Base-by-base conservation (phyloP, 2,329 filamentous ascomycete genomes). In the Exserohilum rostratum region DNA sequence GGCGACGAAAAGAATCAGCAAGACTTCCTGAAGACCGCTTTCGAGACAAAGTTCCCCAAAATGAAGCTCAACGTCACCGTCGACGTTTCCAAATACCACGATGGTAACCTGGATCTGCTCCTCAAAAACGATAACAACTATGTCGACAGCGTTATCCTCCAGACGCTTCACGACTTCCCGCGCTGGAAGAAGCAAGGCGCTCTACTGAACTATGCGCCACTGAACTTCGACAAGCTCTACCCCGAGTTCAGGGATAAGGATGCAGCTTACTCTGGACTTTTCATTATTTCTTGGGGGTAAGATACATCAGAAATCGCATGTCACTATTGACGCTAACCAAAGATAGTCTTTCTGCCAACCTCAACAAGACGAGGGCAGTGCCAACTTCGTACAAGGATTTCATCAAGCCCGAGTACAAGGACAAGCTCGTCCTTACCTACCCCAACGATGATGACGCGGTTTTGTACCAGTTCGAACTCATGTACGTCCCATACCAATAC, bases 361-460 rank as follows among this genome's bases (percentile, higher is more conserved):
- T 72, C 57, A 65, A 78, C 1, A 73, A 74, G 10, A 60, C 55
- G 1, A 58, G 57, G 15, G 58, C 66, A 0, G 53, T 74, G 0
- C 76, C 76, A 0, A 71, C 67, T 3, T 74, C 77, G 10, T 85
- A 74, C 47, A 59, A 70, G 0, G 79, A 83, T 54, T 79, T 76
- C 49, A 66, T 81, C 2, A 72, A 77, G 6, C 81, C 82, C 0
- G 77, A 80, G 52, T 82, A 78, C 69, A 85, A 85, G 69, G 50
- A 49, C 18, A 53, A 53, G 33, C 35, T 53, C 3, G 33, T 43
- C 20, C 12, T 85, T 10, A 84, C 82, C 0, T 85, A 85, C 51
- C 83, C 83, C 9, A 83, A 85, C 54, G 83, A 85, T 35, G 83
- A 85, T 37, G 83, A 85, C 49, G 83, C 83, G 0, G 78, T 85